Evolutionary conservation across 2,329 filamentous ascomycete genomes (phyloP).

Genomic region (Fonsecaea erecta): DNA sequence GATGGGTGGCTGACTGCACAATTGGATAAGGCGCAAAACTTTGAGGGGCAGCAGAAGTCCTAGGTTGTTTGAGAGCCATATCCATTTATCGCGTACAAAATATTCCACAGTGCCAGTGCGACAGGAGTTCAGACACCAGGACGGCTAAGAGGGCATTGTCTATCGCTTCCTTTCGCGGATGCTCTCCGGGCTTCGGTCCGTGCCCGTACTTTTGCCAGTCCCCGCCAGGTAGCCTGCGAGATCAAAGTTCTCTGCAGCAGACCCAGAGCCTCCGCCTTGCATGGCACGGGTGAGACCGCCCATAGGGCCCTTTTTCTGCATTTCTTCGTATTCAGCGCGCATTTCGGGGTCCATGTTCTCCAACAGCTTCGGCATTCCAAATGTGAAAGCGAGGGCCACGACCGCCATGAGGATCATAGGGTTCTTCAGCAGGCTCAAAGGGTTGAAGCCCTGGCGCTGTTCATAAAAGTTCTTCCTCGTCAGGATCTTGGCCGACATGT

Average conservation of each 20-base stretch:
- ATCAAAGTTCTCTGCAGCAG: constrained; percentile 66
- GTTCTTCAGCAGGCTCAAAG: constrained; percentile 84
- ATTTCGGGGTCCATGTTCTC: constrained; percentile 99
- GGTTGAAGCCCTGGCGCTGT: constrained; percentile 73
- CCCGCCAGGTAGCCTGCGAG: constrained; percentile 70
- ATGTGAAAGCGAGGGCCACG: constrained; percentile 78
- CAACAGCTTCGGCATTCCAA: constrained; percentile 93
- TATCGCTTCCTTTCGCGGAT: constrained; percentile 34
- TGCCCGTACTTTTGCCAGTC: constrained; percentile 43
- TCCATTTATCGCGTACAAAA: background rate
- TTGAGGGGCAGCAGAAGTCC: background rate
- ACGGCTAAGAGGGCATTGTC: background rate
- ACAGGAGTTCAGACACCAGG: background rate
- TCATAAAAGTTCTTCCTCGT: constrained; percentile 75
- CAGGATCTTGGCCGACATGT: constrained; percentile 66
- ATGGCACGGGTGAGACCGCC: constrained; percentile 63
- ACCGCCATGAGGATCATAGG: constrained; percentile 95
- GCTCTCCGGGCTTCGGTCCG: constrained; percentile 21
- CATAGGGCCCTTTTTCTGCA: constrained; percentile 76
- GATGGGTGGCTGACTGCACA: background rate
- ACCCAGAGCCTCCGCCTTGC: constrained; percentile 52
- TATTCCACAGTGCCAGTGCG: background rate
- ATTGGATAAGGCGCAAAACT: background rate
- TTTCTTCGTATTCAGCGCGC: constrained; percentile 87
- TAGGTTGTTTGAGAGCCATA: background rate